Base-by-base conservation (phyloP, 164 flowering plant species). In the Vitis vinifera region DNA sequence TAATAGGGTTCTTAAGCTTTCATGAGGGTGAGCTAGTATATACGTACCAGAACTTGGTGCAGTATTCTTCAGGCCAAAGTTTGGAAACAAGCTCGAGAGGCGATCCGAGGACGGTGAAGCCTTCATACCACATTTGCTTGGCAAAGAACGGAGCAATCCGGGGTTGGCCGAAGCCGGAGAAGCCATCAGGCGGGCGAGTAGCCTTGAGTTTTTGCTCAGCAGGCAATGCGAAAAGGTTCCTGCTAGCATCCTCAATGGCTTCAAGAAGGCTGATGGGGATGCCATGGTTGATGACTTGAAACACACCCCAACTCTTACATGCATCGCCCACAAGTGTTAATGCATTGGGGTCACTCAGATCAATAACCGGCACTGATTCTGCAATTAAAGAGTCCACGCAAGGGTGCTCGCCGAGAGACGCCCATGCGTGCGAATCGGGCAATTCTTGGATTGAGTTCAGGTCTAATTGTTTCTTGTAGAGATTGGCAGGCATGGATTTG, bases 81-180 rank as follows among this genome's bases (percentile, higher is more conserved):
- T 59, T 53, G 17, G 70, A 19, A 55, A 77, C 79, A 55, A 80
- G 86, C 11, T 80, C 79, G 11, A 30, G 27, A 0, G 86, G 80
- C 3, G 84, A 77, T 2, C 83, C 85, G 13, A 75, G 48, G 8
- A 85, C 74, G 51, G 86, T 74, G 72, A 83, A 85, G 1, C 87
- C 89, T 62, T 83, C 88, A 8, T 66, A 65, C 88, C 88, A 85
- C 83, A 83, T 76, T 16, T 65, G 68, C 78, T 83, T 83, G 0
- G 76, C 65, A 67, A 69, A 79, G 65, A 79, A 79, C 7, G 51
- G 2, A 0, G 88, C 70, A n/a, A 83, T 76, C 8, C 74, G 80
- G 10, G 85, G 62, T 10, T 61, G 44, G 13, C 85, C 86, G 19
- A 81, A 83, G 12, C 88, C 88, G 17, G 68, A 16, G 44, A 30